Percentiles rank a stretch among this genome's conserved stretches.
Conservation (phyloP, 805 yeast genomes). For the Schizosaccharomyces osmophilus region DNA sequence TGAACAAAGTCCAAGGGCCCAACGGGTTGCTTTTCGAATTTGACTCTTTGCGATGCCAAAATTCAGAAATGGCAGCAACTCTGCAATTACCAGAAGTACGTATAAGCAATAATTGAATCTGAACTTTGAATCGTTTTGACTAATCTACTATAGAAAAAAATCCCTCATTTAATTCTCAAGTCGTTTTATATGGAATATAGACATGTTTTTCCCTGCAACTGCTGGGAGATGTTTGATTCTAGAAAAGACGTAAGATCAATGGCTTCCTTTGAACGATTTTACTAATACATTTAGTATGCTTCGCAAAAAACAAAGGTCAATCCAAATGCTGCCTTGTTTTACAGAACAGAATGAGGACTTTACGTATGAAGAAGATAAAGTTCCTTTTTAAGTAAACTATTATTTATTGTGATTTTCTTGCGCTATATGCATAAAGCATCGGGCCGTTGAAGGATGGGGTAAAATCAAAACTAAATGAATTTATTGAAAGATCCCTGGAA, state of each 20-base stretch:
- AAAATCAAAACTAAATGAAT: no score
- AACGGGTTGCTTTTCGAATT: conserved; percentile 11
- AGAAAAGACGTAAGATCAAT: background rate
- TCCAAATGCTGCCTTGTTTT: background rate
- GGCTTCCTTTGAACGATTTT: background rate
- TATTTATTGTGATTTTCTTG: no score
- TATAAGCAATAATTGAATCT: background rate
- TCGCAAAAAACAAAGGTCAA: background rate
- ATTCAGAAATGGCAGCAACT: background rate
- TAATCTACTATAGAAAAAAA: background rate
- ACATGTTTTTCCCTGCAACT: conserved; percentile 12
- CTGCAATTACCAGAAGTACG: background rate
- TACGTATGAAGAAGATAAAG: no score
- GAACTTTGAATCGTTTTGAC: background rate
- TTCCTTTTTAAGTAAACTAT: no score
- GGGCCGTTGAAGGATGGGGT: no score
- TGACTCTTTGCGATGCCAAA: conserved; percentile 6
- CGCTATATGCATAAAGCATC: no score
- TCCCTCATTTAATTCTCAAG: conserved; percentile 8
- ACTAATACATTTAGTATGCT: background rate
- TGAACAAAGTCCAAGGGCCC: conserved; percentile 9
- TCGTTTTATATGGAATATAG: conserved; percentile 13
- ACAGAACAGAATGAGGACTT: background rate
- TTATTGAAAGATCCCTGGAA: no score
- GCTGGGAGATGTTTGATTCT: conserved; percentile 14